Base-by-base conservation (phyloP, 208 protist genomes). In the Crithidia brevicula region DNA sequence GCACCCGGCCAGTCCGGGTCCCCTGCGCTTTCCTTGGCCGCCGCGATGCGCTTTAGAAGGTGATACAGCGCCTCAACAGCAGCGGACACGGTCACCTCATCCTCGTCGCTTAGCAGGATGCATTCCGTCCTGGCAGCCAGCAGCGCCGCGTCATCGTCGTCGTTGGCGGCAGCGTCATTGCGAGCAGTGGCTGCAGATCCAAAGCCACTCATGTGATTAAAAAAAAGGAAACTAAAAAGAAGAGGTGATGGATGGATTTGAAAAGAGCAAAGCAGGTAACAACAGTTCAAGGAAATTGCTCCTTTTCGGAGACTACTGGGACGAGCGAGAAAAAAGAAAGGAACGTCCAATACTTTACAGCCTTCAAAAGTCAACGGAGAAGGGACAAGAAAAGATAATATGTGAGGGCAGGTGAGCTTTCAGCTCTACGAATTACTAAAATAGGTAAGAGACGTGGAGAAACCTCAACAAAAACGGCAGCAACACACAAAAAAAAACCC, bases 51-150 rank as follows among this genome's bases (percentile, higher is more conserved):
- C 40, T 67, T 74, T 25, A 75, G 42, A 0, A 52, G 18, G 1
- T 68, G 43, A 8, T 58, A 61, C 23, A 75, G 54, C 2, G 54
- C 54, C 38, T 68, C 40, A 13, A 75, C 49, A 2, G 69, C 30
- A 22, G 56, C 28, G 10, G 69, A 67, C 8, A 75, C 69, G 9
- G 20, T 20, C 3, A 23, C 20, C 20, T 75, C 69, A 0, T 38
- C 36, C 13, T 69, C 31, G 2, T 34, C 9, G 23, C 18, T 31
- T 13, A 69, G 54, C 22, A 59, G 8, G 36, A 75, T 58, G 45
- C 69, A 57, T 22, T 68, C 69, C 34, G 69, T 75, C 34, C 22
- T 49, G 2, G 54, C 53, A 16, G 45, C 27, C 11, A 62, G n/a
- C 15, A 77, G 57, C 25, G 42, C 62, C 2, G 11, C 33, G 51